These are phyloP conservation scores for Podaxis pistillaris DNA, from an alignment of 768 basidiomycete species.

Conservation along the genomic window DNA sequence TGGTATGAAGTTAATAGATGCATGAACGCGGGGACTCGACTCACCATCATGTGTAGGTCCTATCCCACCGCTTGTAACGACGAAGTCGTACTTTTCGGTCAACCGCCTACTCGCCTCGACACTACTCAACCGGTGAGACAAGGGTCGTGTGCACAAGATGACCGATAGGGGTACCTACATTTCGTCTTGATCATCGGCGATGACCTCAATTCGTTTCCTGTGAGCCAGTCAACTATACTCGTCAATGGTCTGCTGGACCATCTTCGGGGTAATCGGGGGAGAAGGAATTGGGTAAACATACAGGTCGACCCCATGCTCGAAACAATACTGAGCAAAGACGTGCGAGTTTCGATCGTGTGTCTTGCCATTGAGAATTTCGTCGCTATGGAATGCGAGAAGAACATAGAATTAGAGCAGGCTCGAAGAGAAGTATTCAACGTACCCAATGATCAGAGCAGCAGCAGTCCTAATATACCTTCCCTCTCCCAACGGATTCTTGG, in stretches of 20 bases:
- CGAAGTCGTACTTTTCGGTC: slow-evolving; percentile 82
- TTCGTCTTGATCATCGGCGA: slow-evolving; percentile 87
- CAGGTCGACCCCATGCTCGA: slow-evolving; percentile 84
- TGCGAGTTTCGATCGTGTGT: slow-evolving; percentile 82
- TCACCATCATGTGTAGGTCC: slow-evolving; percentile 88
- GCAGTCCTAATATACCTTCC: slow-evolving; percentile 72
- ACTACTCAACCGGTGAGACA: slow-evolving; percentile 34
- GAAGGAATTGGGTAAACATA: slow-evolving; percentile 29
- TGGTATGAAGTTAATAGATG: background rate
- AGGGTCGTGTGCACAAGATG: background rate
- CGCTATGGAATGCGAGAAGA: slow-evolving; percentile 39
- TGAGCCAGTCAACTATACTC: slow-evolving; percentile 24
- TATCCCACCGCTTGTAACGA: slow-evolving; percentile 89
- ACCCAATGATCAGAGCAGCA: slow-evolving; percentile 78
- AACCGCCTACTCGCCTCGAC: slow-evolving; percentile 84
- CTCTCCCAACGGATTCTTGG: slow-evolving; percentile 66
- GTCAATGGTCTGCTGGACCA: slow-evolving; percentile 20
- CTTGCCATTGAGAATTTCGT: slow-evolving; percentile 93
- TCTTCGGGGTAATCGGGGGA: slow-evolving; percentile 5
- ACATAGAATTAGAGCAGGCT: background rate
- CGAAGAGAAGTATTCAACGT: slow-evolving; percentile 18
- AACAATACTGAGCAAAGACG: slow-evolving; percentile 85
- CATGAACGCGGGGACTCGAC: slow-evolving; percentile 19
- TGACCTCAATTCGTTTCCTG: slow-evolving; percentile 88
- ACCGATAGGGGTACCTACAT: slow-evolving; percentile 50